These are phyloP conservation scores for Solanum virginianum DNA, from an alignment of 257 asterid species.

Conservation along the genomic window DNA sequence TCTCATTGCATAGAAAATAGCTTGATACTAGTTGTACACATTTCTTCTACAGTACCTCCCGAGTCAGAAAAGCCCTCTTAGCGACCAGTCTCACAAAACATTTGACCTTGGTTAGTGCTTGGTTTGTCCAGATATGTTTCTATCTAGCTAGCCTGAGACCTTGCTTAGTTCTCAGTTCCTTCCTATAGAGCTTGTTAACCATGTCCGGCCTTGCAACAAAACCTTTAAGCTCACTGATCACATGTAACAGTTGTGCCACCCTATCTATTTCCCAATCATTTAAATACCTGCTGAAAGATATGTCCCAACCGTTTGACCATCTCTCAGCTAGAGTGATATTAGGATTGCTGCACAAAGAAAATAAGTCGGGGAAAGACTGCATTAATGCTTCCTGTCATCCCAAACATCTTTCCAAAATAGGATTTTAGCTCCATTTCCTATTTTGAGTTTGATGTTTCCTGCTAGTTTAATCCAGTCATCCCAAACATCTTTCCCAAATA, in stretches of 20 bases:
- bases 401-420: neutral
- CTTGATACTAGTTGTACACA: neutral
- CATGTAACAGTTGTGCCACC: neutral
- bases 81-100: neutral
- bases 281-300: neutral
- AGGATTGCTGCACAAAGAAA: neutral
- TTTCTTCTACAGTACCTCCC: neutral
- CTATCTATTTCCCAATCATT: neutral
- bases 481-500: neutral
- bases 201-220: neutral
- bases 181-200: neutral
- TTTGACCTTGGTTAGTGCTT: neutral
- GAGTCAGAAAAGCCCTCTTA: neutral
- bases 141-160: neutral
- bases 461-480: neutral
- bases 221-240: neutral
- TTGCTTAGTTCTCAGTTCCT: neutral
- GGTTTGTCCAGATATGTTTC: neutral
- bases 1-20: neutral
- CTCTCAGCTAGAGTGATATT: neutral
- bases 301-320: neutral
- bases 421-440: neutral
- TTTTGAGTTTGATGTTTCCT: neutral
- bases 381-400: neutral
- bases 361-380: neutral